phyloP scores from a whole-genome alignment of 768 basidiomycete species.

The Sutorius australiensis region DNA sequence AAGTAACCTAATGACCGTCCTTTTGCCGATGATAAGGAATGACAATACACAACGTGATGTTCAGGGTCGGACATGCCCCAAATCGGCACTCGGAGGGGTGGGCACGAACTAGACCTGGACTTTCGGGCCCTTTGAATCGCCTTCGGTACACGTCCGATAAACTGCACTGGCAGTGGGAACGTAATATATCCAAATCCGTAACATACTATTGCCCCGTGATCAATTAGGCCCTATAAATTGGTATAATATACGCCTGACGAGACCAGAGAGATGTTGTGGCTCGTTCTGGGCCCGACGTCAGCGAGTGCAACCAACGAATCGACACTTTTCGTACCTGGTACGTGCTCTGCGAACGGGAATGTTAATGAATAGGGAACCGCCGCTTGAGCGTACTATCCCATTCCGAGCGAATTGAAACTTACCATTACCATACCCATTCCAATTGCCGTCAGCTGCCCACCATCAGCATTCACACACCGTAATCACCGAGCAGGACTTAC shows the following conservation, averaged over 20 bases:
- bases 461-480: conserved; percentile 7
- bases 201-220: background rate
- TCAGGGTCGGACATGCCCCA: no score
- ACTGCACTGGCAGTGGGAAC: background rate
- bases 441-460: conserved; percentile 52
- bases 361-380: background rate
- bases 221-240: conserved; percentile 88
- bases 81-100: no score
- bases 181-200: background rate
- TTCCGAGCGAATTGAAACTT: conserved; percentile 21
- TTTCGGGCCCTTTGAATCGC: no score
- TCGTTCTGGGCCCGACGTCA: conserved; percentile 43
- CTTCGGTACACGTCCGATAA: background rate
- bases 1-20: no score
- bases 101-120: no score
- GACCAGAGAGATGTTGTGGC: conserved; percentile 76
- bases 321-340: conserved; percentile 53
- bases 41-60: no score
- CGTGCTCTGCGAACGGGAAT: conserved; percentile 67
- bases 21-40: no score
- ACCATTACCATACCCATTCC: conserved; percentile 95
- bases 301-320: background rate
- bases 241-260: conserved; percentile 78
- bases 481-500: conserved; percentile 36
- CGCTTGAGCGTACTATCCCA: background rate